These are phyloP conservation scores for Pyrenochaeta sp. DNA, from an alignment of 2,329 filamentous ascomycete genomes.

Conservation along the genomic window DNA sequence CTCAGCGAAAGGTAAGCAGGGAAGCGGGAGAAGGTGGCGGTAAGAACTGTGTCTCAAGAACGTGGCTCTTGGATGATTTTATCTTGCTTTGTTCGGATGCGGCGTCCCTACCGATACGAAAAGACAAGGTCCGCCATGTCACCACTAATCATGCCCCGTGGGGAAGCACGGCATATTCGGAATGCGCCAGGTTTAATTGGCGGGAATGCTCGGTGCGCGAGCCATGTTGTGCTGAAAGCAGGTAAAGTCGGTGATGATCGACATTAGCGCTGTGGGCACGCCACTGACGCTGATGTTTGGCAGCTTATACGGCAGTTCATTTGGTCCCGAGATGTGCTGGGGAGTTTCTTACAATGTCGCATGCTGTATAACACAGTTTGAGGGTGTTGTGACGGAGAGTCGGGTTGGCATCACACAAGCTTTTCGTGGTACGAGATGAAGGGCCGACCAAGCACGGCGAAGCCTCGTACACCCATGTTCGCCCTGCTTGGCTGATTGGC, in stretches of 20 bases:
- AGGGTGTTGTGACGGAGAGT: not conserved
- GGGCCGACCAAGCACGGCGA: conserved; percentile 11
- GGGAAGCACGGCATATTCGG: not conserved
- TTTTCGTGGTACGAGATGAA: not conserved
- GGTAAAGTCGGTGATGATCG: not conserved
- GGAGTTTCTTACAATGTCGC: too few species aligned
- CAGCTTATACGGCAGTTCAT: not conserved
- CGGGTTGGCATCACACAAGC: conserved; percentile 1
- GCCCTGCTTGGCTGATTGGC: conserved; percentile 6
- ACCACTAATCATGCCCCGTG: conserved; percentile 1
- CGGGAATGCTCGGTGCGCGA: not conserved
- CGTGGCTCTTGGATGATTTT: not conserved
- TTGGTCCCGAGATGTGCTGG: not conserved
- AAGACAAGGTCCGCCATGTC: not conserved
- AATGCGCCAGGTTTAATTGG: not conserved
- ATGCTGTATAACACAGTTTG: too few species aligned
- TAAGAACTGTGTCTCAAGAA: not conserved
- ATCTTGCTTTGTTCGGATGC: not conserved
- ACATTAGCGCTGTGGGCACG: not conserved
- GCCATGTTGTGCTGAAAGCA: not conserved
- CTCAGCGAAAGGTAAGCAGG: not conserved
- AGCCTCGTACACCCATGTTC: conserved; percentile 5
- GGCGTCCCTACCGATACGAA: not conserved
- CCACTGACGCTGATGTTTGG: not conserved
- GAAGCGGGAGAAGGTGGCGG: not conserved